Percentiles rank a stretch among this genome's conserved stretches.
Conservation (phyloP, 176 grass and related monocot species). For the Bolboschoenus planiculmis region DNA sequence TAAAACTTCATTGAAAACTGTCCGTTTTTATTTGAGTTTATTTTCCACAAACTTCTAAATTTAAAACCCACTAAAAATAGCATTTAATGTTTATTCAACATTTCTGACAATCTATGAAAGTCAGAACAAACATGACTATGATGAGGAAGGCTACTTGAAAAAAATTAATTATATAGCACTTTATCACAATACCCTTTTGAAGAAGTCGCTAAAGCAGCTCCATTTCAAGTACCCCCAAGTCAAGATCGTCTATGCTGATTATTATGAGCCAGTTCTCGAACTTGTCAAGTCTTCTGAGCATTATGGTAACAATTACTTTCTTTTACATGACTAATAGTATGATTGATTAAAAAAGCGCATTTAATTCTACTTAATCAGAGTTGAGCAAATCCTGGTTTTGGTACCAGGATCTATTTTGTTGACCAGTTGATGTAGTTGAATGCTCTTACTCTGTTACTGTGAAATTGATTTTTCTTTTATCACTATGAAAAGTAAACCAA, state of each 20-base stretch:
- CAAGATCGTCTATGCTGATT: slow-evolving; percentile 39
- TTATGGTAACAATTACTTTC: slow-evolving; percentile 33
- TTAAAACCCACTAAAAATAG: too few species aligned
- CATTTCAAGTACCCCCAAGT: slow-evolving; percentile 23
- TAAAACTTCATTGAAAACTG: too few species aligned
- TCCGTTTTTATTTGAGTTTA: too few species aligned
- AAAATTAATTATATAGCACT: slow-evolving; percentile 28
- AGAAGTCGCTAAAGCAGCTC: slow-evolving; percentile 15
- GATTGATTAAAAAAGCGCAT: neutral
- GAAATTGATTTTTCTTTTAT: too few species aligned
- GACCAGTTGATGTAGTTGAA: neutral
- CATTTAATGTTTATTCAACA: too few species aligned
- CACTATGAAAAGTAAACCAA: too few species aligned
- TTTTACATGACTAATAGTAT: neutral
- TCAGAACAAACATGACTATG: slow-evolving; percentile 20
- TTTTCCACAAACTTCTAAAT: too few species aligned
- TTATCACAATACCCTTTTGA: slow-evolving; percentile 41
- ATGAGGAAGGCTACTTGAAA: slow-evolving; percentile 36
- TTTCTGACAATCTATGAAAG: slow-evolving; percentile 3
- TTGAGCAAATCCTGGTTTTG: neutral
- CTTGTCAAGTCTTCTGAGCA: slow-evolving; percentile 33
- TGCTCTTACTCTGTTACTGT: neutral
- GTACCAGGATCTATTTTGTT: neutral
- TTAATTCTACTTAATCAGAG: neutral
- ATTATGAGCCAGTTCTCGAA: slow-evolving; percentile 34